These are phyloP conservation scores for Nicotiana knightiana DNA, from an alignment of 257 asterid species.

Conservation along the genomic window DNA sequence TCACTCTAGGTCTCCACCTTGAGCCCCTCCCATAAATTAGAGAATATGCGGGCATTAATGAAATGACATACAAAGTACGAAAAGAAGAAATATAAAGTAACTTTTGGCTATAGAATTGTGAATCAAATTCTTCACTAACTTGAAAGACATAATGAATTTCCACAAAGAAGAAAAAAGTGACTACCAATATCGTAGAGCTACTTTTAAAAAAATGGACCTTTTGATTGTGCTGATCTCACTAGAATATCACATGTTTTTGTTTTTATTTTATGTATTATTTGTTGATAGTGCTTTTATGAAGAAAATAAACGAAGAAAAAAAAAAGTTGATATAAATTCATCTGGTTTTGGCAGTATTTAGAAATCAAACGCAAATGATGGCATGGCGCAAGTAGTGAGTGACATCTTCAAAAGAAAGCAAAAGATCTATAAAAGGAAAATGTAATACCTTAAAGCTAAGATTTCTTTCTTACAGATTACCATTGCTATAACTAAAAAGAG, in stretches of 20 bases:
- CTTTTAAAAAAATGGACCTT: not conserved
- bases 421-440: not conserved
- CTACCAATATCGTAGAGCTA: not conserved
- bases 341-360: not conserved
- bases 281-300: not conserved
- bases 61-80: not conserved
- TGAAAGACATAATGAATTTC: not conserved
- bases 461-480: not conserved
- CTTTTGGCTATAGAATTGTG: not conserved
- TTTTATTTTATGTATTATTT: not conserved
- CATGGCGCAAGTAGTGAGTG: not conserved
- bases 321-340: not conserved
- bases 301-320: not conserved
- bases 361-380: not conserved
- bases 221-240: not conserved
- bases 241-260: not conserved
- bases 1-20: not conserved
- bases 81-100: not conserved
- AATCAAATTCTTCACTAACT: constrained; percentile 2
- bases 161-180: not conserved
- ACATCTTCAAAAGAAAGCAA: not conserved
- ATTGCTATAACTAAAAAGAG: not conserved
- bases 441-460: not conserved
- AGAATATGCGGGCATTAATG: not conserved
- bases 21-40: not conserved